These are phyloP conservation scores for Taphrina communis DNA, from an alignment of 1,139 yeast genomes.

Conservation along the genomic window DNA sequence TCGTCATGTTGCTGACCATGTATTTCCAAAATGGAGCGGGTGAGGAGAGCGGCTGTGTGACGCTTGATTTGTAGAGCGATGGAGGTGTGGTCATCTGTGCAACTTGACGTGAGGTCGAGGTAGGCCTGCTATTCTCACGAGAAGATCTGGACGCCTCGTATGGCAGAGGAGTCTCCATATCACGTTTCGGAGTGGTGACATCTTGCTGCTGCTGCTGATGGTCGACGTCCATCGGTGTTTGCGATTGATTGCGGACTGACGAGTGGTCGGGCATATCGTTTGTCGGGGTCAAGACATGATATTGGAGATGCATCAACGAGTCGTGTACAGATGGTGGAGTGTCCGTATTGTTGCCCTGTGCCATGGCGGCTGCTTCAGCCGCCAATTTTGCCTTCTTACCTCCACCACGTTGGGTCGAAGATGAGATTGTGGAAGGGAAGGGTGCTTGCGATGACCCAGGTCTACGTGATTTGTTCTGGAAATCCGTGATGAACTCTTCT, in stretches of 20 bases:
- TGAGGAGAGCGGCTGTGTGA: slow-evolving; percentile 47
- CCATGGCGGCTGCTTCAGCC: slow-evolving; percentile 33
- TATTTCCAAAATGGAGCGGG: slow-evolving; percentile 57
- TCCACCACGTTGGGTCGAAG: slow-evolving; percentile 28
- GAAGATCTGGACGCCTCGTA: slow-evolving; percentile 11
- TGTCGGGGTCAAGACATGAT: slow-evolving; percentile 14
- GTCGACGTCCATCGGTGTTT: slow-evolving; percentile 15
- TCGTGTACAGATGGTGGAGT: slow-evolving; percentile 10
- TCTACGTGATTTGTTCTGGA: slow-evolving; percentile 50
- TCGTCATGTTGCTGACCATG: slow-evolving; percentile 47
- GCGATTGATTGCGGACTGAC: not conserved
- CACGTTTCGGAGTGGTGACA: slow-evolving; percentile 18
- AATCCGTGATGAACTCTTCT: slow-evolving; percentile 81
- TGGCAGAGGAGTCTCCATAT: slow-evolving; percentile 19
- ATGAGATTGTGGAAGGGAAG: slow-evolving; percentile 25
- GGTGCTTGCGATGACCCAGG: slow-evolving; percentile 34
- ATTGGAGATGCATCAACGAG: not conserved
- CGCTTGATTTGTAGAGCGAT: slow-evolving; percentile 25
- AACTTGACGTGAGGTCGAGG: slow-evolving; percentile 16
- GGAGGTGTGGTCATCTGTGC: slow-evolving; percentile 37
- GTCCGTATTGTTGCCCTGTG: slow-evolving; percentile 1
- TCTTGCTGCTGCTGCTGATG: not conserved
- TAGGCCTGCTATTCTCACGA: slow-evolving; percentile 5
- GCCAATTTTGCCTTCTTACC: slow-evolving; percentile 24
- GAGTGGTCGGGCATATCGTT: slow-evolving; percentile 4